Percentiles rank a stretch among this genome's conserved stretches.
phyloP scores from a whole-genome alignment of 2,329 filamentous ascomycete species.

The Paraconiothyrium brasiliense region DNA sequence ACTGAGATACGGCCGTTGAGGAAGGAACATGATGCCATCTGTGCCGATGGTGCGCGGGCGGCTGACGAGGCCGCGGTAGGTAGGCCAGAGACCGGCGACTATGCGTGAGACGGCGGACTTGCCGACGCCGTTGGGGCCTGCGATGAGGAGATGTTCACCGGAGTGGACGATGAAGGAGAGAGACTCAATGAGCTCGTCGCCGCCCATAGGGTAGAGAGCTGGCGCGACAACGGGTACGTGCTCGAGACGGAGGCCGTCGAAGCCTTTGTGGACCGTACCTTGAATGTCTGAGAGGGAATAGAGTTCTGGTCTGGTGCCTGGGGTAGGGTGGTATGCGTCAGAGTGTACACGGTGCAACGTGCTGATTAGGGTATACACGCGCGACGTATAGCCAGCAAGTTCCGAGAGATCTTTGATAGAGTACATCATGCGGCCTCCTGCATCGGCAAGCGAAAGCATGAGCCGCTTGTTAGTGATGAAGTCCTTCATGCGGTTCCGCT shows the following conservation, averaged over 20 bases:
- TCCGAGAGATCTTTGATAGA: conserved; percentile 98
- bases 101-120: conserved; percentile 90
- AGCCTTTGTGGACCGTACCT: conserved; percentile 92
- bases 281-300: conserved; percentile 92
- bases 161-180: conserved; percentile 88
- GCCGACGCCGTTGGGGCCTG: conserved; percentile 92
- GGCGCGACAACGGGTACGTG: conserved; percentile 93
- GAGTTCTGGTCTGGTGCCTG: conserved; percentile 75
- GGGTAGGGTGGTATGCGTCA: conserved; percentile 79
- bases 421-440: conserved; percentile 99
- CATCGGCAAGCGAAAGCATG: conserved; percentile 96
- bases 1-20: conserved; percentile 90
- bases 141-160: conserved; percentile 93
- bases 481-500: conserved; percentile 92
- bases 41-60: conserved; percentile 80
- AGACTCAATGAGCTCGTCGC: conserved; percentile 89
- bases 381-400: conserved; percentile 92
- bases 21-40: conserved; percentile 98
- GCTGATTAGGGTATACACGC: conserved; percentile 94
- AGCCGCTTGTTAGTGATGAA: conserved; percentile 99
- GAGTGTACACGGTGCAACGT: conserved; percentile 94
- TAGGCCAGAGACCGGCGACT: conserved; percentile 92
- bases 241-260: conserved; percentile 92
- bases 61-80: conserved; percentile 91
- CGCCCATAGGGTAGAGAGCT: conserved; percentile 84